Conservation (phyloP, 1,284 basidiomycete species). For the Puccinia horiana region DNA sequence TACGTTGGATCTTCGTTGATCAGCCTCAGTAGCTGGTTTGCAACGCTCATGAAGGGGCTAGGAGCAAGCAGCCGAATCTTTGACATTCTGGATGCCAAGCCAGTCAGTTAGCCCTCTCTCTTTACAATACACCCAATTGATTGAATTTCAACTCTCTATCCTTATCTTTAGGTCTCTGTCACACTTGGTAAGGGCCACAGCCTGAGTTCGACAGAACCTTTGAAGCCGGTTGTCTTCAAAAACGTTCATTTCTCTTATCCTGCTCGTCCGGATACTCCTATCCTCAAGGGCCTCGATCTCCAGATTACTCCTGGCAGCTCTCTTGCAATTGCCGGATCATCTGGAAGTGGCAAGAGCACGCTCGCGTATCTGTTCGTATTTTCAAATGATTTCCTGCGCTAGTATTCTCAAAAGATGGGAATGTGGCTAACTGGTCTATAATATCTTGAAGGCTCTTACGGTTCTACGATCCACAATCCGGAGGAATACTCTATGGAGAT, state of each 20-base stretch:
- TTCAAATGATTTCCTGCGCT: slow-evolving; percentile 30
- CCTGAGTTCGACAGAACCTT: slow-evolving; percentile 55
- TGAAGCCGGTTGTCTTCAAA: slow-evolving; percentile 75
- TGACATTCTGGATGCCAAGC: slow-evolving; percentile 74
- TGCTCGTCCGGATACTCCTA: slow-evolving; percentile 72
- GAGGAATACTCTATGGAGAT: slow-evolving; percentile 62
- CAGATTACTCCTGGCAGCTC: slow-evolving; percentile 78
- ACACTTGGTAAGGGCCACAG: slow-evolving; percentile 62
- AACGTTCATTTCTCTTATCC: slow-evolving; percentile 83
- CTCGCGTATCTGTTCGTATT: slow-evolving; percentile 66
- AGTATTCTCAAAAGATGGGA: slow-evolving; percentile 50
- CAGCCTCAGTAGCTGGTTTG: slow-evolving; percentile 60
- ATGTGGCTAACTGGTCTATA: slow-evolving; percentile 52
- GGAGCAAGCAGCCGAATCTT: slow-evolving; percentile 92
- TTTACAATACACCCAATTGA: slow-evolving; percentile 45
- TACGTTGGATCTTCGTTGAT: slow-evolving; percentile 71
- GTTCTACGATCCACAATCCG: slow-evolving; percentile 86
- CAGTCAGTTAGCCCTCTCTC: slow-evolving; percentile 51
- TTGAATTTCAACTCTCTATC: slow-evolving; percentile 64
- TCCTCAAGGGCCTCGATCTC: slow-evolving; percentile 76
- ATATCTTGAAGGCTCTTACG: slow-evolving; percentile 71
- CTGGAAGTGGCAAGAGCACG: slow-evolving; percentile 58
- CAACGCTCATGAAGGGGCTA: slow-evolving; percentile 68
- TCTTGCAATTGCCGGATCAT: slow-evolving; percentile 71
- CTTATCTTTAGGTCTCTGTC: slow-evolving; percentile 69